Percentiles rank a stretch among this genome's conserved stretches.
phyloP scores from a whole-genome alignment of 352 stramenopile species.

The Poterioochromonas sp. region DNA sequence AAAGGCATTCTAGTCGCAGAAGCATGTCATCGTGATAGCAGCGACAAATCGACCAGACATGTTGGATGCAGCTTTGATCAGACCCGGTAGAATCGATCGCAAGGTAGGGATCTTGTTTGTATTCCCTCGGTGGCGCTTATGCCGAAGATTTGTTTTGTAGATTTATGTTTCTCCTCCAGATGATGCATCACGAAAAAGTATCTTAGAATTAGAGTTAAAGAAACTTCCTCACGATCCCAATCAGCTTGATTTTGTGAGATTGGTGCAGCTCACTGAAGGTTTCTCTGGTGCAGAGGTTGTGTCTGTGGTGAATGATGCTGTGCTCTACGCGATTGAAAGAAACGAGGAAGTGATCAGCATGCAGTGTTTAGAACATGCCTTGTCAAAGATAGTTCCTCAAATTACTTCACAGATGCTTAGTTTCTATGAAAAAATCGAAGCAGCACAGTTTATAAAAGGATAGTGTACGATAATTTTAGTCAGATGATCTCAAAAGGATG shows the following conservation, averaged over 20 bases:
- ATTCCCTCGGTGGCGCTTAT: neutral
- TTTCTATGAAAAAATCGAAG: neutral
- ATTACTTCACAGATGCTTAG: neutral
- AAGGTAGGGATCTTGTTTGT: conserved; percentile 64
- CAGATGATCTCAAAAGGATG: no score
- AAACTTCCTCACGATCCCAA: neutral
- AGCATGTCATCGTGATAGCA: conserved; percentile 90
- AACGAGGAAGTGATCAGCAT: neutral
- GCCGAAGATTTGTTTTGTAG: neutral
- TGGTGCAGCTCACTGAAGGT: neutral
- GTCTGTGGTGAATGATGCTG: neutral
- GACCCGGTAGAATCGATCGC: conserved; percentile 93
- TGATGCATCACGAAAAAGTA: neutral
- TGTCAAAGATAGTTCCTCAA: neutral
- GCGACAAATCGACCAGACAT: conserved; percentile 90
- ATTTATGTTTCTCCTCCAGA: conserved; percentile 28
- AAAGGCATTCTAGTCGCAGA: conserved; percentile 80
- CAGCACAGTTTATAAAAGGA: no score
- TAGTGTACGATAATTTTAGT: no score
- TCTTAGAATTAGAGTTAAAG: neutral
- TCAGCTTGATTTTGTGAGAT: neutral
- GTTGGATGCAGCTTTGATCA: conserved; percentile 88
- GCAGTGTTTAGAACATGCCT: neutral
- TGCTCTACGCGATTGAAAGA: neutral
- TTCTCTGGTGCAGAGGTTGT: conserved; percentile 30